phyloP scores from a whole-genome alignment of 306 rosid species.

The Myrica gale region DNA sequence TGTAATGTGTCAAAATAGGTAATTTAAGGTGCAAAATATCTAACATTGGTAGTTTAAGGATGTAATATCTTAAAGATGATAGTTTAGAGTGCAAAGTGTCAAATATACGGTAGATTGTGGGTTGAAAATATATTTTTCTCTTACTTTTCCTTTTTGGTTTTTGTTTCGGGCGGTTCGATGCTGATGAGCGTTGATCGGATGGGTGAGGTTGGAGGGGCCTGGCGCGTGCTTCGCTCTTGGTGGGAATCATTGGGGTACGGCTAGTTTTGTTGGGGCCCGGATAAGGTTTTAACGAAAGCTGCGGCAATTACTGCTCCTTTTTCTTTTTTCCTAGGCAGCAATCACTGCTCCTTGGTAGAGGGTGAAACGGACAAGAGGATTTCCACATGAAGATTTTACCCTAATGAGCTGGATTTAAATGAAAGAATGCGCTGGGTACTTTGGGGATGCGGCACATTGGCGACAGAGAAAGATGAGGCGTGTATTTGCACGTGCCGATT shows the following conservation, averaged over 20 bases:
- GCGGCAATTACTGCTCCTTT: neutral
- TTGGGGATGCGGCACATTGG: neutral
- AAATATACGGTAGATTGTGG: too few relatives aligned
- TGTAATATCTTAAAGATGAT: too few relatives aligned
- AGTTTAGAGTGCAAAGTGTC: too few relatives aligned
- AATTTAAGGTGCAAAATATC: too few relatives aligned
- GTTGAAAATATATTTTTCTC: too few relatives aligned
- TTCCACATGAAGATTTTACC: neutral
- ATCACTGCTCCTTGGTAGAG: neutral
- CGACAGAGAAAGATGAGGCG: neutral
- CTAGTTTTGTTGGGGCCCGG: too few relatives aligned
- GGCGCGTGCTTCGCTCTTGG: constrained; percentile 20
- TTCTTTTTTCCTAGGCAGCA: neutral
- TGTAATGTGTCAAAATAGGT: too few relatives aligned
- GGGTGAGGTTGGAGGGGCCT: neutral
- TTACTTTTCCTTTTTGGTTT: too few relatives aligned
- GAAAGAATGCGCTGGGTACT: neutral
- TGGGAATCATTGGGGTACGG: neutral
- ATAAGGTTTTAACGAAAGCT: neutral
- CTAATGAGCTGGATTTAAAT: neutral
- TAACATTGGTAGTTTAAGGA: too few relatives aligned
- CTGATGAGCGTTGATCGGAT: neutral
- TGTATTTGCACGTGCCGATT: constrained; percentile 16
- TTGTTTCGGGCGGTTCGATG: too few relatives aligned
- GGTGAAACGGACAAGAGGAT: neutral